These are phyloP conservation scores for Mortierella sp. DNA, from an alignment of 371 early-diverging fungal genomes.

Conservation along the genomic window DNA sequence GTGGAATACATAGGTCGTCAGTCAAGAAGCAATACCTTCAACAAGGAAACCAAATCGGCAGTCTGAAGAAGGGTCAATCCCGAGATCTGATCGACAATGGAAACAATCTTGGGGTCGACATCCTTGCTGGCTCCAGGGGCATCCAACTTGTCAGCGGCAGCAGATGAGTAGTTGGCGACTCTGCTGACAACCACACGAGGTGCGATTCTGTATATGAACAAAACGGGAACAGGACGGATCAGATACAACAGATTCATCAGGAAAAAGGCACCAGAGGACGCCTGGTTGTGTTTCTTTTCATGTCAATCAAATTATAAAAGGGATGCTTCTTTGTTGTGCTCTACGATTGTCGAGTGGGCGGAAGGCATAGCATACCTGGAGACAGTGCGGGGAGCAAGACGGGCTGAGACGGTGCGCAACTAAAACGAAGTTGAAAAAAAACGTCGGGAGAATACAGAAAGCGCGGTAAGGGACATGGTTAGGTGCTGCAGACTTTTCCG, in stretches of 20 bases:
- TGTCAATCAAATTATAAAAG: too few species aligned
- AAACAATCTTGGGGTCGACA: conserved; percentile 78
- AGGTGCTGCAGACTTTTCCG: not conserved
- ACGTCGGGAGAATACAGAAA: too few species aligned
- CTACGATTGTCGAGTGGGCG: not conserved
- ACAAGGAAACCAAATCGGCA: conserved; percentile 84
- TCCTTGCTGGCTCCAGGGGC: conserved; percentile 68
- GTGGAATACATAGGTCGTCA: too few species aligned
- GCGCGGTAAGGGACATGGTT: not conserved
- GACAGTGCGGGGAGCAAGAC: conserved; percentile 52
- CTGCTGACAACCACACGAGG: conserved; percentile 49
- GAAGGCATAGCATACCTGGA: conserved; percentile 32
- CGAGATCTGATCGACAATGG: conserved; percentile 91
- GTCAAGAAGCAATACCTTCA: conserved; percentile 93
- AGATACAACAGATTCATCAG: too few species aligned
- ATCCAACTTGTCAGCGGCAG: conserved; percentile 57
- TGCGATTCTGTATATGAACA: conserved; percentile 34
- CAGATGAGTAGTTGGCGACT: conserved; percentile 52
- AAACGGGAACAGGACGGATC: too few species aligned
- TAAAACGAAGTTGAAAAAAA: not conserved
- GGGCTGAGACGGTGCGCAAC: conserved; percentile 55
- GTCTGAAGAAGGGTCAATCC: conserved; percentile 92
- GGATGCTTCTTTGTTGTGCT: too few species aligned
- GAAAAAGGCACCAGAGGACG: too few species aligned
- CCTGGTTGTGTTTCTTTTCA: too few species aligned